Evolutionary conservation across 2,329 filamentous ascomycete genomes (phyloP).

Genomic region (Xylaria arbuscula): DNA sequence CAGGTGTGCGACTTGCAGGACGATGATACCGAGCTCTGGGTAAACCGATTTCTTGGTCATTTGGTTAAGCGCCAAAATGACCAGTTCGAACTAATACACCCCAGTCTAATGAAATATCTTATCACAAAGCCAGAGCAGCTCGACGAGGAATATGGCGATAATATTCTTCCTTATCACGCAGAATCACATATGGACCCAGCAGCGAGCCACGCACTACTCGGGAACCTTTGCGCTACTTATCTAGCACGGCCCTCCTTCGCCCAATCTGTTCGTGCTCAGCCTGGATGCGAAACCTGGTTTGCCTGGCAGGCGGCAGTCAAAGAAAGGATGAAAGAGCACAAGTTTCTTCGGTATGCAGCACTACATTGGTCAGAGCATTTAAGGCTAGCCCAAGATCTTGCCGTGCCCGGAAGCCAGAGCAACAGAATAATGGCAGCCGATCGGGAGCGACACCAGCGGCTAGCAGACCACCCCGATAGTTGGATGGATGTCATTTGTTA

Average conservation of each 20-base stretch:
- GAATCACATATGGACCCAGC: slow-evolving; percentile 12
- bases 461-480: slow-evolving; percentile 1
- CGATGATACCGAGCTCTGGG: slow-evolving; percentile 21
- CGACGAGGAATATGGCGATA: slow-evolving; percentile 4
- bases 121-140: slow-evolving; percentile 10
- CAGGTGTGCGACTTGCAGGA: neutral
- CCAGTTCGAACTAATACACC: slow-evolving; percentile 15
- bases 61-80: slow-evolving; percentile 10
- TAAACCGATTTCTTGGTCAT: slow-evolving; percentile 17
- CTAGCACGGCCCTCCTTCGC: slow-evolving; percentile 7
- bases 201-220: slow-evolving; percentile 1
- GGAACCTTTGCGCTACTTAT: slow-evolving; percentile 8
- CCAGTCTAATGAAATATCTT: slow-evolving; percentile 18
- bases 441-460: neutral
- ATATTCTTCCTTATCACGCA: slow-evolving; percentile 3
- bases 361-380: slow-evolving; percentile 24
- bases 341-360: slow-evolving; percentile 20
- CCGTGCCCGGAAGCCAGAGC: neutral
- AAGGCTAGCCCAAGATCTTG: slow-evolving; percentile 14
- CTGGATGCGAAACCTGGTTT: neutral
- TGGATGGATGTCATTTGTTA: slow-evolving; percentile 14
- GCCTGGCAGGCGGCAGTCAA: slow-evolving; percentile 11
- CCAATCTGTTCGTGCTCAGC: neutral
- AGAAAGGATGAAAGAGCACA: slow-evolving; percentile 14
- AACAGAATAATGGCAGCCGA: neutral